phyloP scores from a whole-genome alignment of 148 eudicot species.

The Rhododendron henanense region DNA sequence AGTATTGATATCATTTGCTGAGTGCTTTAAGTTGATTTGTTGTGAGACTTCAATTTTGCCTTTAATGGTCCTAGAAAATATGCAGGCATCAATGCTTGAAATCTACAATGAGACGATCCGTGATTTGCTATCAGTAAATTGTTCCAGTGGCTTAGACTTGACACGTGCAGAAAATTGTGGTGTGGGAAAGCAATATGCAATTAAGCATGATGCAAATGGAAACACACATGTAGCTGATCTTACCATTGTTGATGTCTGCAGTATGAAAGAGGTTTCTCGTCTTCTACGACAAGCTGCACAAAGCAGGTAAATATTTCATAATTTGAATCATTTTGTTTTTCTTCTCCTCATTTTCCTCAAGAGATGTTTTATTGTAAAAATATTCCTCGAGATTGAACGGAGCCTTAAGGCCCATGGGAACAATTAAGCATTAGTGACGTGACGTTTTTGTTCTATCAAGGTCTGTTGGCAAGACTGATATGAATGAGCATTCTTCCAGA shows the following conservation, averaged over 20 bases:
- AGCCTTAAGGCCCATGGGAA: not conserved
- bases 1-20: not conserved
- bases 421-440: not conserved
- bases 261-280: constrained; percentile 66
- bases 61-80: not conserved
- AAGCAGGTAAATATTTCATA: constrained; percentile 37
- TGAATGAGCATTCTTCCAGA: constrained; percentile 87
- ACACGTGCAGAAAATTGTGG: constrained; percentile 47
- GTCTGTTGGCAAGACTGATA: constrained; percentile 74
- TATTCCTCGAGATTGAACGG: not conserved
- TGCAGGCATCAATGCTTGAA: constrained; percentile 71
- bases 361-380: not conserved
- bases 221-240: constrained; percentile 70
- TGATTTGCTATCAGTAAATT: constrained; percentile 45
- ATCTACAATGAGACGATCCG: constrained; percentile 75
- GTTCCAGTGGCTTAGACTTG: constrained; percentile 44
- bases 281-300: constrained; percentile 71
- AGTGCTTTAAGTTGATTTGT: not conserved
- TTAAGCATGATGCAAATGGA: constrained; percentile 67
- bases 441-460: constrained; percentile 21
- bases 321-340: not conserved
- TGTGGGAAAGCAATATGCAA: constrained; percentile 53
- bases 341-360: not conserved
- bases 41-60: not conserved
- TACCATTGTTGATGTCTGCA: constrained; percentile 70